phyloP scores from a whole-genome alignment of 192 early-diverging fungal genomes.

The Helicostylum pulchrum region DNA sequence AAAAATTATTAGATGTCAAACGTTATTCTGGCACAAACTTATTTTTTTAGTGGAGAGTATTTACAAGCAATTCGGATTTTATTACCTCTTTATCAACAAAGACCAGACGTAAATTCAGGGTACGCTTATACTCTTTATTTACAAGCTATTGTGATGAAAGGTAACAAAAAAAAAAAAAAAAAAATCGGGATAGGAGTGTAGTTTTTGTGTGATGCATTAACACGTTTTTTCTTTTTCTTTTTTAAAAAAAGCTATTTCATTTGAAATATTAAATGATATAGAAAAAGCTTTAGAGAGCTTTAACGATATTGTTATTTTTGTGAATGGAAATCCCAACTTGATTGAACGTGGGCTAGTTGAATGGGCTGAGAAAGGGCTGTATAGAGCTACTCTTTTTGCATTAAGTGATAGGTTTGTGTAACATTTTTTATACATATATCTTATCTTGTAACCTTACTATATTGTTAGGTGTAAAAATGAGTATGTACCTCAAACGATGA shows the following conservation, averaged over 20 bases:
- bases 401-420: slow-evolving; percentile 37
- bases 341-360: slow-evolving; percentile 35
- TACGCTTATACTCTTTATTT: slow-evolving; percentile 57
- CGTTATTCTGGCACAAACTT: slow-evolving; percentile 54
- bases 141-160: slow-evolving; percentile 55
- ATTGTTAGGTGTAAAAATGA: not conserved
- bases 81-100: slow-evolving; percentile 21
- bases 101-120: slow-evolving; percentile 36
- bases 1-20: slow-evolving; percentile 35
- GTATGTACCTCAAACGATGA: slow-evolving; percentile 27
- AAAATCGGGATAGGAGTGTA: no score
- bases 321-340: slow-evolving; percentile 35
- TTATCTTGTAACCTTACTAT: no score
- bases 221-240: not conserved
- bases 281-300: slow-evolving; percentile 47
- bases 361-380: slow-evolving; percentile 69
- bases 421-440: not conserved
- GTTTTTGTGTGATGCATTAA: not conserved
- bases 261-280: slow-evolving; percentile 41
- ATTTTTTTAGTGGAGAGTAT: slow-evolving; percentile 52
- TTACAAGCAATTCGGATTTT: slow-evolving; percentile 41
- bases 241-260: slow-evolving; percentile 37
- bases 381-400: slow-evolving; percentile 55
- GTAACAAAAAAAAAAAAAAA: slow-evolving; percentile 12
- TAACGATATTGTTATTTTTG: slow-evolving; percentile 41